These are phyloP conservation scores for Trametes pubescens DNA, from an alignment of 1,284 basidiomycete species.

Conservation along the genomic window DNA sequence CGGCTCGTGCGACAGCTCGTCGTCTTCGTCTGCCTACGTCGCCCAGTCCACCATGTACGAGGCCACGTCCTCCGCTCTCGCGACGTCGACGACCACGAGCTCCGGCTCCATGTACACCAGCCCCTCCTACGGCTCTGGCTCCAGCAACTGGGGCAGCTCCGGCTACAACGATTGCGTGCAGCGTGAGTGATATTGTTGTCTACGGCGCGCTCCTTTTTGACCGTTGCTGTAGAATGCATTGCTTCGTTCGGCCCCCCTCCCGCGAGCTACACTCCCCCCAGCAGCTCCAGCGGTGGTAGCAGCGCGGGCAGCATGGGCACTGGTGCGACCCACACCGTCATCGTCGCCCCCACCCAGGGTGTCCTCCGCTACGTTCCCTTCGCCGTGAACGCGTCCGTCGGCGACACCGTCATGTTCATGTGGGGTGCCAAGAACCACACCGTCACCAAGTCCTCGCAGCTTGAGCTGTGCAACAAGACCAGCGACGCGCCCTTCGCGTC, in stretches of 20 bases:
- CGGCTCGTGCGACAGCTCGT: constrained; percentile 11
- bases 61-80: not conserved
- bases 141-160: constrained; percentile 61
- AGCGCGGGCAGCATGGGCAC: constrained; percentile 47
- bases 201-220: constrained; percentile 14
- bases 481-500: constrained; percentile 65
- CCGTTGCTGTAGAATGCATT: constrained; percentile 61
- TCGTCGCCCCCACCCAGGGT: constrained; percentile 78
- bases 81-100: constrained; percentile 22
- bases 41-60: constrained; percentile 5
- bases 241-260: constrained; percentile 61
- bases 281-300: constrained; percentile 20
- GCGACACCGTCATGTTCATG: constrained; percentile 77
- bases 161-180: constrained; percentile 75
- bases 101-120: constrained; percentile 20
- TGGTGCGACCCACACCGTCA: constrained; percentile 74
- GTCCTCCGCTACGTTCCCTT: constrained; percentile 79
- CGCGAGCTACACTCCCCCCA: constrained; percentile 40
- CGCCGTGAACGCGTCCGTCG: constrained; percentile 74
- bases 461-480: constrained; percentile 76
- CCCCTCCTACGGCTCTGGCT: constrained; percentile 70
- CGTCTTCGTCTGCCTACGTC: not conserved
- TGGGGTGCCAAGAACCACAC: constrained; percentile 81
- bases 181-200: constrained; percentile 52
- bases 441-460: constrained; percentile 74